Base-by-base conservation (phyloP, 192 early-diverging fungal species). In the Borealophlyctis nickersoniae region DNA sequence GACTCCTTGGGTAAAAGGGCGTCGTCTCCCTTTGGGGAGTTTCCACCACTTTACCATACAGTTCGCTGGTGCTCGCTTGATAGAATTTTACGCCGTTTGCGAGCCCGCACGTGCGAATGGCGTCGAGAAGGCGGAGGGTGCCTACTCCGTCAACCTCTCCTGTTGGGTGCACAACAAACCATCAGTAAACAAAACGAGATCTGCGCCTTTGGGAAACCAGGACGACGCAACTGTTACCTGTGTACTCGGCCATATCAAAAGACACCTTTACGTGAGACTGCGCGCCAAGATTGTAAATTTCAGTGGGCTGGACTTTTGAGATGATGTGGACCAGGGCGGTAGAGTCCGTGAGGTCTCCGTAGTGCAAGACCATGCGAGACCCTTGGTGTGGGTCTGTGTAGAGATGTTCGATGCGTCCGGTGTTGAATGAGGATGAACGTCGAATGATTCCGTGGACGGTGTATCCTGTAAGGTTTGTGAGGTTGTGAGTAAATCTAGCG, bases 371-470 rank as follows among this genome's bases (percentile, higher is more conserved):
- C 84, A 88, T 86, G 56, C 84, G 79, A 35, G 84, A 75, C 14
- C 64, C 60, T 62, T 78, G 79, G 57, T 90, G 88, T 59, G 73
- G 75, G 73, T 90, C 88, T 62, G 81, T 81, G 69, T 91, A 91
- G 53, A 91, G 77, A 72, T 89, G 88, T 53, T 87, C 84, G 66
- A 91, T 89, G 69, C 89, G 77, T 27, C 88, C 88, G 35, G 89
- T 91, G 70, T 91, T 91, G 80, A 91, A 91, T n/a, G 89, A 91
- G 24, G 89, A 91, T 4, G 89, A 91, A 48, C 89, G 81, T 56
- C 89, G 85, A 52, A 91, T 88, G 67, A 91, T 87, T 49, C 89
- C 89, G 58, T 91, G 89, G 39, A 91, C 89, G 55, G 77, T 82
- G 68, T 91, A 91, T 33, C 76, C 76, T 73, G 14, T 33, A 34